Percentiles rank a stretch among this genome's conserved stretches.
These are phyloP conservation scores for Talaromyces sp. DNA, from an alignment of 2,329 filamentous ascomycete genomes.

Conservation along the genomic window DNA sequence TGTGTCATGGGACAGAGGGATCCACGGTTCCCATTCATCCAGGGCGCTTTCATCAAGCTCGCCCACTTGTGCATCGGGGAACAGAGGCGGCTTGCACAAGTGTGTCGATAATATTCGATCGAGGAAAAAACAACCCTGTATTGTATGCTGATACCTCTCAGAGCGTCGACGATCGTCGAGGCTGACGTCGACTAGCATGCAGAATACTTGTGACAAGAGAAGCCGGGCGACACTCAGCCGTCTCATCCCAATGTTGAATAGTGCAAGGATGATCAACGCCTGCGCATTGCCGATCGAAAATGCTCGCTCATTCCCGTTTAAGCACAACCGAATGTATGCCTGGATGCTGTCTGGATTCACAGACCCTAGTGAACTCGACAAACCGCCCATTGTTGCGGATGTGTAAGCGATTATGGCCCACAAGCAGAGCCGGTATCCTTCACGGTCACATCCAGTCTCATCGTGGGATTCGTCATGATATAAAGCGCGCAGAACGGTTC, in stretches of 20 bases:
- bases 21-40: conserved; percentile 12
- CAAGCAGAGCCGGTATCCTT: conserved; percentile 25
- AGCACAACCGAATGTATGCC: conserved; percentile 51
- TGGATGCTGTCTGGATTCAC: conserved; percentile 45
- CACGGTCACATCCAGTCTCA: background rate
- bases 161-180: conserved; percentile 17
- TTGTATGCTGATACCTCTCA: conserved; percentile 19
- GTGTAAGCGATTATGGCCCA: conserved; percentile 59
- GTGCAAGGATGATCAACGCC: conserved; percentile 55
- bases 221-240: conserved; percentile 59
- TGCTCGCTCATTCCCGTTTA: conserved; percentile 36
- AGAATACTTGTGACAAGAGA: conserved; percentile 60
- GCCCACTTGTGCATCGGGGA: conserved; percentile 1
- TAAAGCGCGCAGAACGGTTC: conserved; percentile 52
- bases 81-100: conserved; percentile 27
- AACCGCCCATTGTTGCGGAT: conserved; percentile 23
- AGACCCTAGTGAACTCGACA: background rate
- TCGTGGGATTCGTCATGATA: conserved; percentile 48
- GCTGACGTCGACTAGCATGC: conserved; percentile 46
- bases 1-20: background rate
- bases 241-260: conserved; percentile 59
- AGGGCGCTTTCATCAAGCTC: conserved; percentile 11
- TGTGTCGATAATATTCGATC: conserved; percentile 31
- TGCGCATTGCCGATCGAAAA: conserved; percentile 51
- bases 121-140: conserved; percentile 17